A percentile compares a stretch with the other conserved stretches of the same genome.
Evolutionary conservation across 1,139 yeast species (phyloP).

Genomic region (Candida anutae): DNA sequence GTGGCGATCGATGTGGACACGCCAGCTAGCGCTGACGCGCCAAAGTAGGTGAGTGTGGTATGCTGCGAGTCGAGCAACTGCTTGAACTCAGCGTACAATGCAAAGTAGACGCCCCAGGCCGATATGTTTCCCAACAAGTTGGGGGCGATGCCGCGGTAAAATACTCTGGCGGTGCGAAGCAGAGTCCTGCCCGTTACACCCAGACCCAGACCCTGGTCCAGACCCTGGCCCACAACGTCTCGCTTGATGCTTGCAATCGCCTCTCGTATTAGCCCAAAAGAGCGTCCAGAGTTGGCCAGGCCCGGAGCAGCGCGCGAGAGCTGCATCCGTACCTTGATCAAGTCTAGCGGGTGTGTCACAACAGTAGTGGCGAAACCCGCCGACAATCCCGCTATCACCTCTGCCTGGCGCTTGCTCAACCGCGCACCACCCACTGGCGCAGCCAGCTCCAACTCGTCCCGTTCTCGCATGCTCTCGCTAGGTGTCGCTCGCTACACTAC

Average conservation of each 20-base stretch:
- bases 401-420: constrained; percentile 25
- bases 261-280: constrained; percentile 7
- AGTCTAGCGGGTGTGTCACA: constrained; percentile 82
- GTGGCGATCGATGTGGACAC: constrained; percentile 65
- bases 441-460: too few species aligned
- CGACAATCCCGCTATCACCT: constrained; percentile 64
- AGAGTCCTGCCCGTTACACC: neutral
- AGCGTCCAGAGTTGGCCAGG: constrained; percentile 2
- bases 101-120: constrained; percentile 87
- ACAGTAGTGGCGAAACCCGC: constrained; percentile 83
- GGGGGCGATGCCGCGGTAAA: constrained; percentile 76
- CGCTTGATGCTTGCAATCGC: neutral
- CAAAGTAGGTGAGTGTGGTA: constrained; percentile 25
- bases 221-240: neutral
- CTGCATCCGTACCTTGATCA: constrained; percentile 77
- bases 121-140: constrained; percentile 75
- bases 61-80: constrained; percentile 12
- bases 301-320: constrained; percentile 12
- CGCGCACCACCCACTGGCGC: too few species aligned
- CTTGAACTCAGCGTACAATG: constrained; percentile 58
- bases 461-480: too few species aligned
- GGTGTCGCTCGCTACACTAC: too few species aligned
- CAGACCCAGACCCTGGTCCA: neutral
- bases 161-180: constrained; percentile 9
- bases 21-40: constrained; percentile 54